Evolutionary conservation across 129 eudicot species (phyloP).

Genomic region (Pseudognaphalium luteoalbum): DNA sequence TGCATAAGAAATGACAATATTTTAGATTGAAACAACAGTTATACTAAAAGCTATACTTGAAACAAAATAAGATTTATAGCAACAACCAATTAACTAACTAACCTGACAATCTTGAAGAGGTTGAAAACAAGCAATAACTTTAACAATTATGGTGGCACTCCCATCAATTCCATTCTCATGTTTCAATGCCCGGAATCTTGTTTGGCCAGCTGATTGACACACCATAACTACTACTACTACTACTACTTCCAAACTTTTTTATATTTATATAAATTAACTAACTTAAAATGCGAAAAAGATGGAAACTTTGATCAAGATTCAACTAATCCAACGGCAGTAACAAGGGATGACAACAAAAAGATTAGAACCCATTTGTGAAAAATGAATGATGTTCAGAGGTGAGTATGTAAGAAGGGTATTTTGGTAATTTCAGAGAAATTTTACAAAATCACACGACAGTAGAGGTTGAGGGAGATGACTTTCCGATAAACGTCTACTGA

Average conservation of each 20-base stretch:
- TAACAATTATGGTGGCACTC: conserved; percentile 85
- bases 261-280: background rate
- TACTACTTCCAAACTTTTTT: background rate
- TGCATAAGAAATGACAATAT: conserved; percentile 42
- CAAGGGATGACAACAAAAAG: conserved; percentile 79
- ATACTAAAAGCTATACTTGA: background rate
- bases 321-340: conserved; percentile 87
- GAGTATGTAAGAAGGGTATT: background rate
- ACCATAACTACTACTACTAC: conserved; percentile 90
- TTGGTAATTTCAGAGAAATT: background rate
- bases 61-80: conserved; percentile 2
- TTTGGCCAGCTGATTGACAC: conserved; percentile 95
- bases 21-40: conserved; percentile 21
- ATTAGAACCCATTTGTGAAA: conserved; percentile 67
- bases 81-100: conserved; percentile 16
- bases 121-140: conserved; percentile 97
- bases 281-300: conserved; percentile 8
- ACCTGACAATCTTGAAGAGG: conserved; percentile 97
- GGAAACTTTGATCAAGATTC: conserved; percentile 32
- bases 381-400: background rate
- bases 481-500: conserved; percentile 76
- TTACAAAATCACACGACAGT: conserved; percentile 94
- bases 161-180: conserved; percentile 92
- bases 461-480: conserved; percentile 73
- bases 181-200: conserved; percentile 92